Conservation (phyloP, 305 asterid genomes). For the Plantago lanceolata region DNA sequence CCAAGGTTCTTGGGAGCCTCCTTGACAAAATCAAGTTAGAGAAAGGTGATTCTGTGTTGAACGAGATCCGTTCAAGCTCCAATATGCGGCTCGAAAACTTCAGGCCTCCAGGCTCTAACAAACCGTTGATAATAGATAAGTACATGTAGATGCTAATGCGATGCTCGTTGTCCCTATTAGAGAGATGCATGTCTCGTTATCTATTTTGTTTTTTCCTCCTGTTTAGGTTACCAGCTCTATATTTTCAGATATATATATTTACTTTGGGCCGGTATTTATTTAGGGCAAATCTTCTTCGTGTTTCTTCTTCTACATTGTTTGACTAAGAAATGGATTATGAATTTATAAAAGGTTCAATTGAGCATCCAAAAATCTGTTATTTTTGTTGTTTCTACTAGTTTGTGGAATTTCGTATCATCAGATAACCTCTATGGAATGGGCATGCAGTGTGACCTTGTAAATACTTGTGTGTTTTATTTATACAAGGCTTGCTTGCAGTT, state of each 20-base stretch:
- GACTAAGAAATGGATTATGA: slow-evolving; percentile 26
- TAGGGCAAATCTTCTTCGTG: slow-evolving; percentile 19
- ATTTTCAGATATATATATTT: slow-evolving; percentile 25
- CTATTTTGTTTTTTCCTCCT: slow-evolving; percentile 6
- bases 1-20: slow-evolving; percentile 48
- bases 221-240: slow-evolving; percentile 19
- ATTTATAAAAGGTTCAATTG: slow-evolving; percentile 33
- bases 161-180: slow-evolving; percentile 34
- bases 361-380: slow-evolving; percentile 31
- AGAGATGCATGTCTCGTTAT: slow-evolving; percentile 16
- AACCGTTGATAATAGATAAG: slow-evolving; percentile 39
- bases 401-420: not conserved
- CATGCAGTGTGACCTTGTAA: too few species aligned
- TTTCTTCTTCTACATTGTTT: slow-evolving; percentile 27
- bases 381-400: too few species aligned
- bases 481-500: too few species aligned
- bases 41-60: slow-evolving; percentile 54
- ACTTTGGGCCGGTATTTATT: slow-evolving; percentile 23
- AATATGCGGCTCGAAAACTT: slow-evolving; percentile 46
- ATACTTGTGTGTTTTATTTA: too few species aligned
- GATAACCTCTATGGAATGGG: too few species aligned
- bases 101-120: slow-evolving; percentile 39
- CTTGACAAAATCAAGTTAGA: slow-evolving; percentile 50
- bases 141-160: slow-evolving; percentile 31
- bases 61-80: slow-evolving; percentile 45